Evolutionary conservation across 441 rosid species (phyloP).

Genomic region (Melastoma candidum): DNA sequence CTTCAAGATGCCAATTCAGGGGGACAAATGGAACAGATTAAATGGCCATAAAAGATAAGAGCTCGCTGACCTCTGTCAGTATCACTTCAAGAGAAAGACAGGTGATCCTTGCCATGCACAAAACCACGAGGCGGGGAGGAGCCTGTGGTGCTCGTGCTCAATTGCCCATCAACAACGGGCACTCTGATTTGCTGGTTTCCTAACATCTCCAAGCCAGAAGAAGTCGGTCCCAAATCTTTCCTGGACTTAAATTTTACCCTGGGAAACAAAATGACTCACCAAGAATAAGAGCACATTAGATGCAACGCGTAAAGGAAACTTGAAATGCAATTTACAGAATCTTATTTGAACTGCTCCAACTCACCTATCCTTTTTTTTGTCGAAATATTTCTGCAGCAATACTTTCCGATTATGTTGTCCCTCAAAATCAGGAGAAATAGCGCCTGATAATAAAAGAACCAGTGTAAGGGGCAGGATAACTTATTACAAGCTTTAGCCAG

Average conservation of each 20-base stretch:
- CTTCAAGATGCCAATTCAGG: too few relatives aligned
- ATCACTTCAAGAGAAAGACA: constrained; percentile 37
- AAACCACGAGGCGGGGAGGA: constrained; percentile 35
- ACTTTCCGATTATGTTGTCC: constrained; percentile 58
- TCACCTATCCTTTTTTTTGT: constrained; percentile 79
- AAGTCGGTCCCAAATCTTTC: constrained; percentile 38
- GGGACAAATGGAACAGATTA: too few relatives aligned
- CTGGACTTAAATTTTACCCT: constrained; percentile 55
- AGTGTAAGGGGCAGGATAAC: background rate
- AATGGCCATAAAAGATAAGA: too few relatives aligned
- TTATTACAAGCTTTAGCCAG: background rate
- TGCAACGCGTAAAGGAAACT: background rate
- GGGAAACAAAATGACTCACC: constrained; percentile 6
- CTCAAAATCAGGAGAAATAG: constrained; percentile 42
- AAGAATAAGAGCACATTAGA: constrained; percentile 1
- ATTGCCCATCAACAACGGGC: constrained; percentile 39
- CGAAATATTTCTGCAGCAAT: constrained; percentile 63
- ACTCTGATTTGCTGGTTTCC: constrained; percentile 38
- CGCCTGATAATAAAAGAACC: constrained; percentile 16
- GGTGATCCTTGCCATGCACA: constrained; percentile 24
- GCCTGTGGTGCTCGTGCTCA: constrained; percentile 29
- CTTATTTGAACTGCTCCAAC: constrained; percentile 3
- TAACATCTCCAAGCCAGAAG: constrained; percentile 47
- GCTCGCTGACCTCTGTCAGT: too few relatives aligned
- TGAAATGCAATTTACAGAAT: background rate